Percentiles rank a stretch among this genome's conserved stretches.
phyloP scores from a whole-genome alignment of 2,329 filamentous ascomycete species.

The Verticillium dahliae region DNA sequence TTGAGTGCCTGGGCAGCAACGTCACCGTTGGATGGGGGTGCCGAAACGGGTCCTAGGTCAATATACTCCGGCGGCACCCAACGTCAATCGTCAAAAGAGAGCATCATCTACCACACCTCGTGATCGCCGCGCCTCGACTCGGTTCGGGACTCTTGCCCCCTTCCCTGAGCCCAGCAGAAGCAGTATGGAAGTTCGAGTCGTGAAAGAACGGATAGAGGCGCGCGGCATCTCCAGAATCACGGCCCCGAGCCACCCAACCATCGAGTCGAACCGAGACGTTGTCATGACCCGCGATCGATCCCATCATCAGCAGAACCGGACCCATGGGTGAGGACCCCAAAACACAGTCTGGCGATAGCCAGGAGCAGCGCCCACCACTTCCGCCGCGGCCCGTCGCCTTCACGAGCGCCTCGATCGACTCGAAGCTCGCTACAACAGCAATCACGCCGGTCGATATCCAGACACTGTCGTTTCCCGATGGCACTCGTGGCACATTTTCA shows the following conservation, averaged over 20 bases:
- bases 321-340: conserved; percentile 21
- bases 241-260: not conserved
- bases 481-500: conserved; percentile 57
- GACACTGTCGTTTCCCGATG: conserved; percentile 66
- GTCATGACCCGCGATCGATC: not conserved
- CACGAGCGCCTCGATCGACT: conserved; percentile 20
- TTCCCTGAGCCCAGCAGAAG: not conserved
- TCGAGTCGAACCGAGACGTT: not conserved
- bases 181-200: not conserved
- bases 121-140: not conserved
- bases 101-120: not conserved
- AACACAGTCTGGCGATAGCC: conserved; percentile 19
- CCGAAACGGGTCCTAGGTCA: not conserved
- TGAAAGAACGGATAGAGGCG: not conserved
- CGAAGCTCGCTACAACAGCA: conserved; percentile 69
- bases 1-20: not conserved
- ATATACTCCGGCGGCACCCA: not conserved
- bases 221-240: not conserved
- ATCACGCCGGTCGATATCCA: conserved; percentile 76
- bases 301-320: not conserved
- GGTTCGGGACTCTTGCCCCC: not conserved
- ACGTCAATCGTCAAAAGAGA: not conserved
- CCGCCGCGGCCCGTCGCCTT: conserved; percentile 38
- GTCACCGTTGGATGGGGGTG: not conserved
- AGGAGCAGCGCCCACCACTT: conserved; percentile 46